Percentiles rank a stretch among this genome's conserved stretches.
phyloP scores from a whole-genome alignment of 2,329 filamentous ascomycete species.

The Sporothrix sp. region DNA sequence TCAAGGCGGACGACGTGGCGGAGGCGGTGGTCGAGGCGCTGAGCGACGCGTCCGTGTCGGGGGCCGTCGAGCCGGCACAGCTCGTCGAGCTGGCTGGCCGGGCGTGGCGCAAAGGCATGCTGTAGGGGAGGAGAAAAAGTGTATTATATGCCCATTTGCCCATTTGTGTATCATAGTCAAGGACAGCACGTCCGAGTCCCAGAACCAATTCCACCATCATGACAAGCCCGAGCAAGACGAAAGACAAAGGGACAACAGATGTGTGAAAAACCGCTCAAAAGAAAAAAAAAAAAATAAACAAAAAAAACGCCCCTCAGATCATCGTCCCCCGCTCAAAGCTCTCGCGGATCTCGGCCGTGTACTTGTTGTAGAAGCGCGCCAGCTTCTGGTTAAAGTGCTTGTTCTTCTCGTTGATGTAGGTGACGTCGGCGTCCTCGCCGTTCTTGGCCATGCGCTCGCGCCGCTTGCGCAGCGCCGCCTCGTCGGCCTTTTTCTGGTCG shows the following conservation, averaged over 20 bases:
- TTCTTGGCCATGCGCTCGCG: slow-evolving; percentile 66
- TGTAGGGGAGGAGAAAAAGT: slow-evolving; percentile 37
- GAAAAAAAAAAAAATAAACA: not conserved
- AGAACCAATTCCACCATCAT: no score
- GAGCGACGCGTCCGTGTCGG: slow-evolving; percentile 59
- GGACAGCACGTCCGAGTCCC: no score
- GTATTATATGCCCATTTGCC: no score
- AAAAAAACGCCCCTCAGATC: slow-evolving; percentile 48
- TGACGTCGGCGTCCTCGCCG: slow-evolving; percentile 84
- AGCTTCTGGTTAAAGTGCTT: slow-evolving; percentile 99
- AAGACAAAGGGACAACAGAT: not conserved
- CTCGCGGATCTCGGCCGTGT: slow-evolving; percentile 91
- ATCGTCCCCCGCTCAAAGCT: slow-evolving; percentile 96
- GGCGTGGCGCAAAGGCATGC: slow-evolving; percentile 84
- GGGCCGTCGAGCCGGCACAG: slow-evolving; percentile 65
- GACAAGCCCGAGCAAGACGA: no score
- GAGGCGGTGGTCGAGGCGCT: slow-evolving; percentile 85
- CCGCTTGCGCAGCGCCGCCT: slow-evolving; percentile 74
- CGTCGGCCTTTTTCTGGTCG: slow-evolving; percentile 82
- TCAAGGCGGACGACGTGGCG: slow-evolving; percentile 79
- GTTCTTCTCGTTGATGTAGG: slow-evolving; percentile 99
- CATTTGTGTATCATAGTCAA: no score
- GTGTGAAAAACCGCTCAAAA: not conserved
- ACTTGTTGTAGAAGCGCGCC: slow-evolving; percentile 94
- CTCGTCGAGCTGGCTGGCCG: slow-evolving; percentile 75